Evolutionary conservation across 169 alveolate genomes (phyloP), one percentile per base, ranked within the genome.

Genomic region (Cryptosporidium bovis): DNA sequence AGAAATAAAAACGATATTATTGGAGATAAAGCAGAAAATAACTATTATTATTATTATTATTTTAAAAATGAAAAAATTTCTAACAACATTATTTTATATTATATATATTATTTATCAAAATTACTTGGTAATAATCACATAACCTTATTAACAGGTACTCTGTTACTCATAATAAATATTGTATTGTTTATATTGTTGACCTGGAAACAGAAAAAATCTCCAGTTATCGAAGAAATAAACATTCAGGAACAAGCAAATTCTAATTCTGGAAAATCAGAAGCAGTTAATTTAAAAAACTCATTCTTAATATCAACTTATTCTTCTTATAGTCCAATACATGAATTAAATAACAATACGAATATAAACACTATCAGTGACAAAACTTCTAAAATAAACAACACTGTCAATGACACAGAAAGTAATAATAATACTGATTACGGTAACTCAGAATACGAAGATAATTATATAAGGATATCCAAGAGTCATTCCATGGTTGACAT

Each of bases 401-500:
- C 83, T 36, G 56, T 34, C 7, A 56, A 31, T 64, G 31, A 60
- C 29, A 8, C 48, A 6, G 48, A 40, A 40, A 40, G 48, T 40
- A 40, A 8, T 8, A 40, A 40, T 40, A 40, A 40, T 8, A 40
- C 48, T 40, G 48, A 40, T 8, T 40, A 40, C 1, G 48, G 48
- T 40, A 40, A 3, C 10, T 55, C 31, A 10, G 31, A 55, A 55
- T 18, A 55, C 15, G 60, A 18, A n/a, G 71, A 77, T 44, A 77
- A 77, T 27, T 33, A 40, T 34, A 46, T 77, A 40, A 65, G 87
- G 16, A 51, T 77, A 15, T 56, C 71, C 7, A 77, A 77, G 36
- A 77, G 87, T 53, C 66, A 77, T 29, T 77, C 87, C 27, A 77
- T 77, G 87, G 71, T 77, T 8, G 87, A 77, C 7, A 77, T 77